Evolutionary conservation across 768 basidiomycete genomes (phyloP).

Genomic region (Leucosporidium yakuticum): DNA sequence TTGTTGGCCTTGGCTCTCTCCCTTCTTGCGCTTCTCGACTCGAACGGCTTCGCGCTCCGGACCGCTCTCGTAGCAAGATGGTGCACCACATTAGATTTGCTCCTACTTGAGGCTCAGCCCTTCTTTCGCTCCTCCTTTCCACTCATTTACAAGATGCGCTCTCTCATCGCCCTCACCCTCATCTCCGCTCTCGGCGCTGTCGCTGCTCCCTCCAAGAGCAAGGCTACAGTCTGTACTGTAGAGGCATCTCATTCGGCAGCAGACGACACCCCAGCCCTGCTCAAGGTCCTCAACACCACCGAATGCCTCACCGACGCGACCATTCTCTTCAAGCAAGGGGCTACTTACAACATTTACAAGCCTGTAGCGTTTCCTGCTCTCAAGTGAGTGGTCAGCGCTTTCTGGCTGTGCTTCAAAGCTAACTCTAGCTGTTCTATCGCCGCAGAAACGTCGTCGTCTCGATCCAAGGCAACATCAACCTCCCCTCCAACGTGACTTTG

Average conservation of each 20-base stretch:
- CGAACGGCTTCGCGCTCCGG: no score
- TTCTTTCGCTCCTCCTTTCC: no score
- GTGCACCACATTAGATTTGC: no score
- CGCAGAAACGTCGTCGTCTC: background rate
- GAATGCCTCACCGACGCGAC: background rate
- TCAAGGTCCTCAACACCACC: background rate
- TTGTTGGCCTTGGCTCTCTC: no score
- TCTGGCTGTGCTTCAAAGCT: no score
- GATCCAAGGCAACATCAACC: background rate
- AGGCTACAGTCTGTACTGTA: background rate
- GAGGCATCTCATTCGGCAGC: background rate
- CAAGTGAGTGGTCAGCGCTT: no score
- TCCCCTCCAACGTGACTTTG: background rate
- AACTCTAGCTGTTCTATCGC: no score
- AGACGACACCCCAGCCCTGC: background rate
- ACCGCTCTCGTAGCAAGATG: no score
- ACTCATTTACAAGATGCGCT: background rate
- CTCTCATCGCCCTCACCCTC: background rate
- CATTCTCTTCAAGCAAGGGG: background rate
- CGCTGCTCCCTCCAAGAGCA: no score
- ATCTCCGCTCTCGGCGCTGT: background rate
- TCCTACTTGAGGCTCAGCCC: no score
- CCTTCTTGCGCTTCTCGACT: no score
- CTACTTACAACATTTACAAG: background rate
- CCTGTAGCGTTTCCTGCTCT: background rate